phyloP scores from a whole-genome alignment of 2,329 filamentous ascomycete species.

The Coccinonectria pachysandricola region DNA sequence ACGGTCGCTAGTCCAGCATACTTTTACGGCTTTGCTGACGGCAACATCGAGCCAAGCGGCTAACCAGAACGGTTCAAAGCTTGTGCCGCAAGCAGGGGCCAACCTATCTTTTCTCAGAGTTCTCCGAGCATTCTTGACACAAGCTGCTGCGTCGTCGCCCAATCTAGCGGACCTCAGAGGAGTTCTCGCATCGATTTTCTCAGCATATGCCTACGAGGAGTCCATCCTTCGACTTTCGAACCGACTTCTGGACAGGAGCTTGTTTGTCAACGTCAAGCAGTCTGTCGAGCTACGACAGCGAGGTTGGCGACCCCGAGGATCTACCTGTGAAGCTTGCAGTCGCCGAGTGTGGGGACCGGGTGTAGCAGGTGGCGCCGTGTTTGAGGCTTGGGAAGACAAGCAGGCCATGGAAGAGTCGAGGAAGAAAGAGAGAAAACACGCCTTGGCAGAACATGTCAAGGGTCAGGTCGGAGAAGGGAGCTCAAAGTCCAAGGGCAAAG shows the following conservation, averaged over 20 bases:
- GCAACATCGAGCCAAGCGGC: conserved; percentile 50
- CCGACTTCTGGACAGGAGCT: conserved; percentile 73
- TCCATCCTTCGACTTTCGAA: conserved; percentile 80
- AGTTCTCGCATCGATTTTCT: conserved; percentile 82
- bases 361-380: conserved; percentile 59
- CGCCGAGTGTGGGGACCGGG: conserved; percentile 82
- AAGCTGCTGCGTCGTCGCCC: conserved; percentile 71
- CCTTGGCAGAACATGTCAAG: conserved; percentile 27
- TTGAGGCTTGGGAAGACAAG: conserved; percentile 69
- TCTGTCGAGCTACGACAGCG: conserved; percentile 65
- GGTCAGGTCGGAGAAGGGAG: conserved; percentile 22
- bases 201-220: conserved; percentile 91
- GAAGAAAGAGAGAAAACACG: conserved; percentile 33
- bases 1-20: conserved; percentile 74
- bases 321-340: conserved; percentile 79
- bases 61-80: conserved; percentile 22
- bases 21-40: conserved; percentile 76
- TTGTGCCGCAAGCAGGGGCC: conserved; percentile 30
- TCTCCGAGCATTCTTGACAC: conserved; percentile 75
- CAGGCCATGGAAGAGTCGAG: conserved; percentile 37
- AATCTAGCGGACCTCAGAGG: conserved; percentile 77
- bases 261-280: conserved; percentile 73
- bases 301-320: conserved; percentile 81
- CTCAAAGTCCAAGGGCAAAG: conserved; percentile 35
- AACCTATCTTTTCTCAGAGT: conserved; percentile 80